A percentile compares a stretch with the other conserved stretches of the same genome.
Evolutionary conservation across 139 green algal species (phyloP).

Genomic region (Coccomyxa sp.): DNA sequence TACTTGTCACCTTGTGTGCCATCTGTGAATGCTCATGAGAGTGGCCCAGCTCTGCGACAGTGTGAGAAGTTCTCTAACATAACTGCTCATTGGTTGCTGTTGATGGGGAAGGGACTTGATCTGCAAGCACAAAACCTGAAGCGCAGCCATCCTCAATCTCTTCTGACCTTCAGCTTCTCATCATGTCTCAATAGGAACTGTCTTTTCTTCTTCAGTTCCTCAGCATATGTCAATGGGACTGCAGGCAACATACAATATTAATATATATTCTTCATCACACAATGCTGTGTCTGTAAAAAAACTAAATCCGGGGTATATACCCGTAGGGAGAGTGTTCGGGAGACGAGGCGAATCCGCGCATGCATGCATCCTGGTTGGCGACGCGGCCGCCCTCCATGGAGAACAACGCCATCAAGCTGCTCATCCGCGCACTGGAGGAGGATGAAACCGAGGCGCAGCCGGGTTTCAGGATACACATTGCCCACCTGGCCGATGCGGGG

Average conservation of each 20-base stretch:
- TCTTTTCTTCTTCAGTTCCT: too few species aligned
- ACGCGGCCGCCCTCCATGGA: conserved; percentile 74
- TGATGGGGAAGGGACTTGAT: too few species aligned
- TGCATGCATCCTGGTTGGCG: conserved; percentile 72
- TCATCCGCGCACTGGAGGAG: conserved; percentile 53
- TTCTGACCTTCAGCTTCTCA: background rate
- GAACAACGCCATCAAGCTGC: conserved; percentile 47
- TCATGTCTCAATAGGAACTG: too few species aligned
- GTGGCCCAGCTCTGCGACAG: background rate
- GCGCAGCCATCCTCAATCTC: background rate
- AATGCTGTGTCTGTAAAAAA: background rate
- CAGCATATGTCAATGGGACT: background rate
- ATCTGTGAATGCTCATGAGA: background rate
- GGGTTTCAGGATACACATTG: conserved; percentile 76
- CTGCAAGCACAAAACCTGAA: too few species aligned
- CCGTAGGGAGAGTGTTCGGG: background rate
- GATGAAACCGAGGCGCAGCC: conserved; percentile 7
- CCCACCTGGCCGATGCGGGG: conserved; percentile 57
- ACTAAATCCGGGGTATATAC: background rate
- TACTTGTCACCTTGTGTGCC: conserved; percentile 11
- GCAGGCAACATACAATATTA: background rate
- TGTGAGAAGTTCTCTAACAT: too few species aligned
- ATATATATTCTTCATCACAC: background rate
- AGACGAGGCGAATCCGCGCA: conserved; percentile 42
- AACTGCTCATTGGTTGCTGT: too few species aligned